Base-by-base conservation (phyloP, 2,329 filamentous ascomycete species). In the Alternaria sp. region DNA sequence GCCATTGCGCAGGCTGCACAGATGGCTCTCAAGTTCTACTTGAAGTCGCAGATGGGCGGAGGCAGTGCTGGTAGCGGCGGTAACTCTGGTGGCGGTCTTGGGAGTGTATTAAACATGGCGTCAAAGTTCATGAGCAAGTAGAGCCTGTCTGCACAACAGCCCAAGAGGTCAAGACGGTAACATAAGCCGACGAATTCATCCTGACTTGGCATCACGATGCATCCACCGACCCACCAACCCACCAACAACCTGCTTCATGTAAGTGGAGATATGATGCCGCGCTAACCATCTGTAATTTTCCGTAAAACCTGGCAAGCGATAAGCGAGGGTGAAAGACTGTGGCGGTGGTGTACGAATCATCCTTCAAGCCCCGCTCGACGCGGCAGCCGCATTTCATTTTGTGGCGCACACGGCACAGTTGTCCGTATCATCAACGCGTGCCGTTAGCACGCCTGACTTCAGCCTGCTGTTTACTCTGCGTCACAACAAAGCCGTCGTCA, bases 1-100 rank as follows among this genome's bases (percentile, higher is more conserved):
- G 93, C 89, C 53, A 84, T 97, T 50, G 89, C 91, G 77, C 85
- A 89, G 79, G 94, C 94, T 4, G 93, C 89, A 2, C 90, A 97
- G 85, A 91, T 92, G 87, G 94, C 93, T 3, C 80, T 97, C 72
- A 93, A 97, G 87, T 91, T 97, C 88, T 97, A 94, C 80, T 83
- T 96, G 84, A 94, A 97, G 87, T 89, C 87, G 71, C 86, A 93
- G 77, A 80, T 80, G 76, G 81, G 83, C 26, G 81, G 81, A 30
- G 50, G 55, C 46, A 70, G 76, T 32, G 74, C 75, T 12, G 86
- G 86, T 19, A 77, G 82, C 28, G 77, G 80, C 21, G 72, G 75
- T 26, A 71, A 73, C 17, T 76, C 75, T 26, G 86, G 81, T 0
- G 80, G 81, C 1, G 80, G 81, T 1, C 79, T 80, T 13, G 79